Evolutionary conservation across 257 asterid genomes (phyloP), one percentile per base, ranked within the genome.

Genomic region (Przewalskia tangutica): DNA sequence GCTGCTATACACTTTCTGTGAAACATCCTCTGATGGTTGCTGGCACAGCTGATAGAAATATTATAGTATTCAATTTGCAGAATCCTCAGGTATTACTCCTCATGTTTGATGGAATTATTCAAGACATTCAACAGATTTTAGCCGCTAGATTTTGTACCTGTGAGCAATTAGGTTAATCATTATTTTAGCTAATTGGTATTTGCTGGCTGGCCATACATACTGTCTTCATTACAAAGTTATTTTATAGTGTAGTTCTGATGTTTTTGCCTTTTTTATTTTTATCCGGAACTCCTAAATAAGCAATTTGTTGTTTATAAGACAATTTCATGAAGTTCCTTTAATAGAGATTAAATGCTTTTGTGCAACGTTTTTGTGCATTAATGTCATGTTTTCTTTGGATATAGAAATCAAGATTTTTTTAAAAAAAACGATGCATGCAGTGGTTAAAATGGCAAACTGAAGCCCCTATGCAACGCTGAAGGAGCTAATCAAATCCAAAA

Each of bases 1-100:
- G 97, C 66, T 95, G 99, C 93, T 91, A 91, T 89, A 97, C 98
- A 44, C 97, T 95, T 85, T 62, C 95, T 50, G 97, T 94, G 60
- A 91, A 86, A 87, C 90, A 95, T 83, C 99, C 98, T 65, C 92
- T 95, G 82, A 92, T 95, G 99, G 98, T 95, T 48, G 98, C 88
- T 83, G 99, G 93, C 81, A 95, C 98, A 46, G 97, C 97, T 73
- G 99, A 95, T 85, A 89, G 97, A 91, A 94, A 94, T 84, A 89
- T 94, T 80, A 81, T 90, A 64, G 94, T 95, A 79, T 95, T 90
- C 94, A 92, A 95, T 91, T 90, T 95, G 89, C 95, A 95, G 85
- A 94, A 89, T 83, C 99, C 99, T 83, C 99, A 94, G 99, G 98
- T 95, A 86, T 56, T 58, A 68, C 20, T 75, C 59, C 82, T 70